These are phyloP conservation scores for Kodamaea sagamina DNA, from an alignment of 805 yeast genomes.

Conservation along the genomic window DNA sequence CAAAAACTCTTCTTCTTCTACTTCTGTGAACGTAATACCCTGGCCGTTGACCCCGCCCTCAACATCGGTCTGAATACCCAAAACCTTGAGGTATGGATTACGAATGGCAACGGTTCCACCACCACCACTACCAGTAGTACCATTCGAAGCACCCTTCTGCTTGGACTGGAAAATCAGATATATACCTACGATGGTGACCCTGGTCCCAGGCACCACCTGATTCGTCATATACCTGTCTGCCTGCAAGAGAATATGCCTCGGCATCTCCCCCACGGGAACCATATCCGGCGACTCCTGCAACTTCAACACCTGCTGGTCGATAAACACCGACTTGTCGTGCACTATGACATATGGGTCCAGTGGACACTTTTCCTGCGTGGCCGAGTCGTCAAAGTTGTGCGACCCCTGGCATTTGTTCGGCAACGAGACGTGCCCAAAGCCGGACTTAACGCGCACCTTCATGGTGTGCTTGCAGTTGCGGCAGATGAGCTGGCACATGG, in stretches of 20 bases:
- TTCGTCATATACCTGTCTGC: conserved; percentile 90
- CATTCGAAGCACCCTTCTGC: conserved; percentile 45
- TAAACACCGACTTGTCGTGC: conserved; percentile 90
- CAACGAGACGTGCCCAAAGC: conserved; percentile 68
- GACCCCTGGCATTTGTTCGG: conserved; percentile 65
- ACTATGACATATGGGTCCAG: conserved; percentile 90
- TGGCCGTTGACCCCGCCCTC: conserved; percentile 65
- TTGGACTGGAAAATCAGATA: conserved; percentile 83
- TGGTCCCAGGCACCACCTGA: conserved; percentile 89
- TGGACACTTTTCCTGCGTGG: conserved; percentile 68
- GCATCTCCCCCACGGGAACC: conserved; percentile 99
- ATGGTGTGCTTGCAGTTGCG: conserved; percentile 82
- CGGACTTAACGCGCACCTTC: conserved; percentile 59
- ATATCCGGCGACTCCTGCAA: conserved; percentile 97
- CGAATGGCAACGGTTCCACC: conserved; percentile 79
- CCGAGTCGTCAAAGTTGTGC: conserved; percentile 41
- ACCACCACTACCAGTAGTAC: conserved; percentile 18
- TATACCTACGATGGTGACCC: conserved; percentile 89
- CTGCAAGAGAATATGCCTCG: conserved; percentile 84
- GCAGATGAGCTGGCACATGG: conserved; percentile 81
- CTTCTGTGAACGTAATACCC: conserved; percentile 71
- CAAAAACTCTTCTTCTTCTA: conserved; percentile 90
- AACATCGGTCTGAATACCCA: conserved; percentile 85
- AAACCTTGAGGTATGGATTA: conserved; percentile 83
- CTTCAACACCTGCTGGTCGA: conserved; percentile 92